These are phyloP conservation scores for Nemania serpens DNA, from an alignment of 2,329 filamentous ascomycete genomes.

Conservation along the genomic window DNA sequence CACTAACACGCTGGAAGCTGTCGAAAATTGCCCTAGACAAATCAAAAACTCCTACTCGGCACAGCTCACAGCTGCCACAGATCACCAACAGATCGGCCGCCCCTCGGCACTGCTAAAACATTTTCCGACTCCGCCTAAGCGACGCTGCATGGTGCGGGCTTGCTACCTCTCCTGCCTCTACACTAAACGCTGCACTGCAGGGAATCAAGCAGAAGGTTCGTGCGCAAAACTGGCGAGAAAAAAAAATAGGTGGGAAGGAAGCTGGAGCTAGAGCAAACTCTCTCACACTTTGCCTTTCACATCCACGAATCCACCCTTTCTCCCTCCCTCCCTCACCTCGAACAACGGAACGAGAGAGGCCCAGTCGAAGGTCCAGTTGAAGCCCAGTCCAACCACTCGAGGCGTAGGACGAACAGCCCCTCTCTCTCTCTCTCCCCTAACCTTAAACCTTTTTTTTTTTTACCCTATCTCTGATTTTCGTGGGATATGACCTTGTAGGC, in stretches of 20 bases:
- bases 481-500: conserved; percentile 46
- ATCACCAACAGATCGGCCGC: too few relatives aligned
- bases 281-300: neutral
- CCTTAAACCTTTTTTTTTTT: conserved; percentile 10
- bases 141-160: conserved; percentile 7
- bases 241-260: neutral
- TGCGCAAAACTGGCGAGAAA: neutral
- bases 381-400: conserved; percentile 27
- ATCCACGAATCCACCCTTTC: neutral
- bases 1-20: conserved; percentile 27
- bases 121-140: conserved; percentile 21
- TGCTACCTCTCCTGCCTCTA: too few relatives aligned
- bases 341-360: neutral
- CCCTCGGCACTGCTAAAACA: conserved; percentile 13
- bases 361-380: neutral
- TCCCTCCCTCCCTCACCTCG: neutral
- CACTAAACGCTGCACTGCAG: neutral
- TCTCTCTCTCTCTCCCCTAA: conserved; percentile 11
- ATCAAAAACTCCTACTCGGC: conserved; percentile 16
- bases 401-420: conserved; percentile 18
- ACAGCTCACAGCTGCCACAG: neutral
- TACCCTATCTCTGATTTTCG: conserved; percentile 13
- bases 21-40: conserved; percentile 27
- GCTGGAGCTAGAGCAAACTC: conserved; percentile 14
- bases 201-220: neutral